These are phyloP conservation scores for Gaeumannomyces sp. DNA, from an alignment of 2,329 filamentous ascomycete species.

Conservation along the genomic window DNA sequence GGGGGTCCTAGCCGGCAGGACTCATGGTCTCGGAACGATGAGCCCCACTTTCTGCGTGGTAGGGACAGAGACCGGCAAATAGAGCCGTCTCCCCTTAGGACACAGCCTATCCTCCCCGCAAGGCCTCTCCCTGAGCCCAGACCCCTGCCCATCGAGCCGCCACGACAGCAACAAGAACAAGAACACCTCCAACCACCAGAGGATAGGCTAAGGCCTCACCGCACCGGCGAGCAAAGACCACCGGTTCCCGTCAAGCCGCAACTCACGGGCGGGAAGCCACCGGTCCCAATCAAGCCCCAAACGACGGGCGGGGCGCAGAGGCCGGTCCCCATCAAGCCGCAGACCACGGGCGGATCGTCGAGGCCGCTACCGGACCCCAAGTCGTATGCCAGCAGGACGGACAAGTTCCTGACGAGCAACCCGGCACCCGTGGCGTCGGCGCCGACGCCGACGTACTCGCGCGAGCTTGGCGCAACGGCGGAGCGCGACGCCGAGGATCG, in stretches of 20 bases:
- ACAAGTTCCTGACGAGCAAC: slow-evolving; percentile 51
- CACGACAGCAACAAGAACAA: not conserved
- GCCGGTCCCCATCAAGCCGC: slow-evolving; percentile 26
- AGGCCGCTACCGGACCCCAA: slow-evolving; percentile 50
- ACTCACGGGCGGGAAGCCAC: slow-evolving; percentile 6
- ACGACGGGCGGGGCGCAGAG: slow-evolving; percentile 18
- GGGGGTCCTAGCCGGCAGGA: slow-evolving; percentile 49
- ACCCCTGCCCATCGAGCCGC: slow-evolving; percentile 17
- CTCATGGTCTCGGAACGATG: slow-evolving; percentile 54
- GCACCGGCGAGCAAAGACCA: slow-evolving; percentile 24
- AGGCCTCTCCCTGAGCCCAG: slow-evolving; percentile 37
- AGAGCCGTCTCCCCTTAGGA: slow-evolving; percentile 15
- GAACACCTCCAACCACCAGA: not conserved
- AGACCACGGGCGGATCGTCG: slow-evolving; percentile 30
- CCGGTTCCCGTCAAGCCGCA: slow-evolving; percentile 9
- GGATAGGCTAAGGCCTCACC: slow-evolving; percentile 25
- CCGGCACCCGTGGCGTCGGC: slow-evolving; percentile 36
- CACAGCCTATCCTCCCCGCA: slow-evolving; percentile 24
- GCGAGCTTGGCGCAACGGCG: slow-evolving; percentile 48
- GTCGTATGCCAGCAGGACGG: slow-evolving; percentile 43
- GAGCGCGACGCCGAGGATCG: slow-evolving; percentile 59
- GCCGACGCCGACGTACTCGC: slow-evolving; percentile 45
- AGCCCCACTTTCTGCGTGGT: slow-evolving; percentile 57
- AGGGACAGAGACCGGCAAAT: slow-evolving; percentile 35
- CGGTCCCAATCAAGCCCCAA: slow-evolving; percentile 14